phyloP scores from a whole-genome alignment of 768 basidiomycete genomes.

The Phanerodontia chrysosporium region DNA sequence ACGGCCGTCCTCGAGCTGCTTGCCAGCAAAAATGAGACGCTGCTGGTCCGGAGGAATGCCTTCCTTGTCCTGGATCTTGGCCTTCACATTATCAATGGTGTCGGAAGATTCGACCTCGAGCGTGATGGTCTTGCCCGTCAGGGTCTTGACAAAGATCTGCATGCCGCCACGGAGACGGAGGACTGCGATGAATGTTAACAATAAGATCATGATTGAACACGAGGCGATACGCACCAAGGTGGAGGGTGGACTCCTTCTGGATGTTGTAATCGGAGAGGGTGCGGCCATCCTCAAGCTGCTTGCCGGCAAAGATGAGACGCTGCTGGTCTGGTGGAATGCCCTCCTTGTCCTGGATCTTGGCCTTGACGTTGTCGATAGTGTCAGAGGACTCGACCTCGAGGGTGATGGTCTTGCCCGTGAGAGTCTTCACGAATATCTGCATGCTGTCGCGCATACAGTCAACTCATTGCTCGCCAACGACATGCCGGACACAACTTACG shows the following conservation, averaged over 20 bases:
- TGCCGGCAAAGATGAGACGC: constrained; percentile 20
- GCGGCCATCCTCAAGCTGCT: constrained; percentile 21
- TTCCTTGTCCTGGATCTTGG: constrained; percentile 85
- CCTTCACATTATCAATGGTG: constrained; percentile 74
- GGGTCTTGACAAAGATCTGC: constrained; percentile 88
- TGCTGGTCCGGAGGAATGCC: constrained; percentile 88
- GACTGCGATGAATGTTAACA: constrained; percentile 33
- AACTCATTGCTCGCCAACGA: neutral
- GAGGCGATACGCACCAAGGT: constrained; percentile 32
- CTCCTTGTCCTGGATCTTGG: constrained; percentile 49
- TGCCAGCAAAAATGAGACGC: constrained; percentile 93
- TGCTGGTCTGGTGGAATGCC: constrained; percentile 27
- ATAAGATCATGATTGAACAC: neutral
- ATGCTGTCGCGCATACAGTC: constrained; percentile 17
- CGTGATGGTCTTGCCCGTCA: constrained; percentile 88
- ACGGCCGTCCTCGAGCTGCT: constrained; percentile 92
- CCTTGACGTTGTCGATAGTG: constrained; percentile 21
- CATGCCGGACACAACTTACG: constrained; percentile 2
- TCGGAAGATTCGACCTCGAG: constrained; percentile 78
- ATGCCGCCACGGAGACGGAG: constrained; percentile 45
- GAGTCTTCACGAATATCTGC: constrained; percentile 43
- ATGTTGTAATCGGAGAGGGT: constrained; percentile 19
- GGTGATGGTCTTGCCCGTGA: constrained; percentile 34
- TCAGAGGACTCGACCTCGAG: constrained; percentile 21
- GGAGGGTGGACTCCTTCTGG: constrained; percentile 18